Evolutionary conservation across 2,329 filamentous ascomycete genomes (phyloP).

Genomic region (Fusarium gaditjirri): DNA sequence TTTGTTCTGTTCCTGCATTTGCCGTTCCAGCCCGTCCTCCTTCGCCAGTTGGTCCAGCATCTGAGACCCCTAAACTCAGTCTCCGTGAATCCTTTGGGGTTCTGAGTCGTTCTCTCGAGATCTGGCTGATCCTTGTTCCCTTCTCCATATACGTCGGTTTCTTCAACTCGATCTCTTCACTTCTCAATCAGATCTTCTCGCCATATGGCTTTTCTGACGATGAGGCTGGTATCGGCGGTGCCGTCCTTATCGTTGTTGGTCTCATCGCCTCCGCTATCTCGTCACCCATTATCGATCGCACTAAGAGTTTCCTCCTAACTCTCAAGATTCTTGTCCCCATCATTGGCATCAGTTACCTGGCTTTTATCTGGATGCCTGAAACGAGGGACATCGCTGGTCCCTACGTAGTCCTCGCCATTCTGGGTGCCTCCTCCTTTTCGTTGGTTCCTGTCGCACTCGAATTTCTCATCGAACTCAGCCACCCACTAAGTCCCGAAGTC

Average conservation of each 20-base stretch:
- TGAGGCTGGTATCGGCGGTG: slow-evolving; percentile 89
- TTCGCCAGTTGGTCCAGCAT: slow-evolving; percentile 78
- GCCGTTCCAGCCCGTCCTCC: slow-evolving; percentile 83
- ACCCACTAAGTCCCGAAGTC: slow-evolving; percentile 87
- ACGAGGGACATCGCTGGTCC: slow-evolving; percentile 72
- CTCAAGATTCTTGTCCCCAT: slow-evolving; percentile 81
- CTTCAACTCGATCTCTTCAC: slow-evolving; percentile 91
- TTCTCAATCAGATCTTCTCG: slow-evolving; percentile 88
- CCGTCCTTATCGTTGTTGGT: slow-evolving; percentile 88
- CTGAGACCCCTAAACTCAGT: slow-evolving; percentile 65
- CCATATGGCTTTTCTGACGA: slow-evolving; percentile 88
- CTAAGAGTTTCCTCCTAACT: slow-evolving; percentile 78
- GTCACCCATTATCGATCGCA: slow-evolving; percentile 85
- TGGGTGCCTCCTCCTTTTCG: slow-evolving; percentile 83
- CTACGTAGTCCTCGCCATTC: slow-evolving; percentile 77
- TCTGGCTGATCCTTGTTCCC: slow-evolving; percentile 84
- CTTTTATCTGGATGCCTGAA: slow-evolving; percentile 80
- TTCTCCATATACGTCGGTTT: slow-evolving; percentile 88
- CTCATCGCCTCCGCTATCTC: slow-evolving; percentile 80
- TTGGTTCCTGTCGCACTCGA: slow-evolving; percentile 88
- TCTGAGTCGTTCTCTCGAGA: slow-evolving; percentile 69
- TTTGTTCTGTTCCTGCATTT: slow-evolving; percentile 76
- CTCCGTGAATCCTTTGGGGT: slow-evolving; percentile 63
- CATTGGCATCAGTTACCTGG: slow-evolving; percentile 77
- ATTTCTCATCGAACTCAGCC: slow-evolving; percentile 85